A percentile compares a stretch with the other conserved stretches of the same genome.
phyloP scores from a whole-genome alignment of 2,329 filamentous ascomycete genomes.

The Ramularia endophylla region DNA sequence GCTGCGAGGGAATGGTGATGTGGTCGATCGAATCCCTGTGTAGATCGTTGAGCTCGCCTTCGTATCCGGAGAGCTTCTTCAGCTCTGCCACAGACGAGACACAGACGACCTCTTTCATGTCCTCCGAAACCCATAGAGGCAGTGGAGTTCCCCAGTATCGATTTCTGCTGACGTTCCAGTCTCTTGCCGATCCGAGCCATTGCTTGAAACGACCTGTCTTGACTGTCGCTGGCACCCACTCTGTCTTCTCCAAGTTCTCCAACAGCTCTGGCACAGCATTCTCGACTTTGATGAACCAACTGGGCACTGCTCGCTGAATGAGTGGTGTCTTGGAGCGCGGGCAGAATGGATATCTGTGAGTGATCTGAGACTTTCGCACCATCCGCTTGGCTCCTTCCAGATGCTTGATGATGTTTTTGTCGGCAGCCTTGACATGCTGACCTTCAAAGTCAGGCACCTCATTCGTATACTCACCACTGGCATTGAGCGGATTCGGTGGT shows the following conservation, averaged over 20 bases:
- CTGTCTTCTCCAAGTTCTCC: conserved; percentile 79
- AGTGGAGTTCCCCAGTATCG: conserved; percentile 94
- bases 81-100: conserved; percentile 80
- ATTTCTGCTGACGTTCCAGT: conserved; percentile 94
- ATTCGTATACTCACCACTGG: conserved; percentile 70
- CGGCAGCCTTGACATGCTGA: conserved; percentile 84
- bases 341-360: conserved; percentile 90
- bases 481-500: conserved; percentile 89
- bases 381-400: conserved; percentile 71
- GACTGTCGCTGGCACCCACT: conserved; percentile 87
- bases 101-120: conserved; percentile 79
- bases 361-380: conserved; percentile 79
- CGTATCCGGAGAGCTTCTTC: conserved; percentile 77
- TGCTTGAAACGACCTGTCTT: conserved; percentile 87
- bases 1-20: conserved; percentile 87
- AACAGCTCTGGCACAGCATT: conserved; percentile 82
- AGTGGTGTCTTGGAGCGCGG: conserved; percentile 91
- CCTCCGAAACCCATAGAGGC: conserved; percentile 86
- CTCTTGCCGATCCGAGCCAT: conserved; percentile 85
- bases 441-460: conserved; percentile 77
- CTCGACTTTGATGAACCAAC: conserved; percentile 90
- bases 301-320: conserved; percentile 85
- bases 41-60: conserved; percentile 75
- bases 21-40: conserved; percentile 90
- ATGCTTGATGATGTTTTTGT: conserved; percentile 88